Evolutionary conservation across 345 rosid species (phyloP).

Genomic region (Crucihimalaya himalaica): DNA sequence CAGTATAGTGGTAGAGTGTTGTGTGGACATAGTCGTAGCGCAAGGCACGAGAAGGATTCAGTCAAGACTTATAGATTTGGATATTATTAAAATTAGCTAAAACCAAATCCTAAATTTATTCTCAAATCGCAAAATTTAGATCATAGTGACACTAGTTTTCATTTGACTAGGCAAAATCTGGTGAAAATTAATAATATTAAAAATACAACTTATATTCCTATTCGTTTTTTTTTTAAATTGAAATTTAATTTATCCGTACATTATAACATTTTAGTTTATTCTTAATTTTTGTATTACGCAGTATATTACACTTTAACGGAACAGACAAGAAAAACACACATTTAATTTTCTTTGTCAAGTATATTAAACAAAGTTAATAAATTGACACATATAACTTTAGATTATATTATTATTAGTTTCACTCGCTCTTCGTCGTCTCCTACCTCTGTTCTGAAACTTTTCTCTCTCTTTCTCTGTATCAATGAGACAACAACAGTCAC

Average conservation of each 20-base stretch:
- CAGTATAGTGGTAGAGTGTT: neutral
- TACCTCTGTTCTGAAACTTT: constrained; percentile 37
- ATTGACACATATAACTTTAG: neutral
- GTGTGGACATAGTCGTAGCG: constrained; percentile 31
- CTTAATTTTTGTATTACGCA: neutral
- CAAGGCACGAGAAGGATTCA: constrained; percentile 37
- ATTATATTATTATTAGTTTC: neutral
- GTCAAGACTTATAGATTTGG: constrained; percentile 29
- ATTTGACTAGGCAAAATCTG: constrained; percentile 38
- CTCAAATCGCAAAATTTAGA: constrained; percentile 28
- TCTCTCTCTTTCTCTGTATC: constrained; percentile 25
- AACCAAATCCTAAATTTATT: constrained; percentile 31
- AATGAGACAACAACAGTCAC: no score
- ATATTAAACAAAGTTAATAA: neutral
- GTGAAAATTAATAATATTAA: neutral
- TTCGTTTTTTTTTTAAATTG: no score
- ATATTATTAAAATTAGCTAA: constrained; percentile 29
- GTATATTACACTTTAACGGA: neutral
- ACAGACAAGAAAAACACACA: neutral
- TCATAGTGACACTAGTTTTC: constrained; percentile 37
- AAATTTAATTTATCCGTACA: neutral
- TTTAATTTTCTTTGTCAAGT: neutral
- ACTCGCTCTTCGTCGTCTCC: constrained; percentile 30
- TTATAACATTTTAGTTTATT: neutral
- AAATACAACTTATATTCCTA: neutral